Conservation (phyloP, 2,329 filamentous ascomycete species). For the Beauveria sp. region DNA sequence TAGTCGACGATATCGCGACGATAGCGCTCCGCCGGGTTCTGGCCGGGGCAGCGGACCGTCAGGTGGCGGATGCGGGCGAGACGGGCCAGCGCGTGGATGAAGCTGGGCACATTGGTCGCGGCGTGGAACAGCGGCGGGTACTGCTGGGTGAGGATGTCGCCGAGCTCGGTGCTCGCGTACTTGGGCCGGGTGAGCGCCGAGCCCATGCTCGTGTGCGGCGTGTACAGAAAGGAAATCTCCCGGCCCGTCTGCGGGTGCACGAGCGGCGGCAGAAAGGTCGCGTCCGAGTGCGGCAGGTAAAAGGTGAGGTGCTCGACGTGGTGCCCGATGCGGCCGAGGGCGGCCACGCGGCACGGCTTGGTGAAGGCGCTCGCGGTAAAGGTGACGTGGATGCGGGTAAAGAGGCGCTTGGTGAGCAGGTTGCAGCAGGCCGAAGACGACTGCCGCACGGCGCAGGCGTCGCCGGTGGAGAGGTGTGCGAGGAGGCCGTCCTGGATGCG, state of each 20-base stretch:
- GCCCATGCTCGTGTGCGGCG: conserved; percentile 61
- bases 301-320: conserved; percentile 75
- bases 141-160: conserved; percentile 74
- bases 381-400: conserved; percentile 59
- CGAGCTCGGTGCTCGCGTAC: conserved; percentile 72
- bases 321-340: conserved; percentile 68
- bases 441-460: conserved; percentile 54
- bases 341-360: conserved; percentile 62
- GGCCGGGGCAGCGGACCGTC: conserved; percentile 67
- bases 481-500: conserved; percentile 43
- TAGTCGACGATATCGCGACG: conserved; percentile 77
- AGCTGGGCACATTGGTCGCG: conserved; percentile 78
- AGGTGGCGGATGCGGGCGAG: conserved; percentile 66
- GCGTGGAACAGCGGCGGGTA: conserved; percentile 87
- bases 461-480: conserved; percentile 38
- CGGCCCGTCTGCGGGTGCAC: conserved; percentile 68
- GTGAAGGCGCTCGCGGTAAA: conserved; percentile 72
- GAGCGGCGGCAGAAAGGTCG: conserved; percentile 78
- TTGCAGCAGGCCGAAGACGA: conserved; percentile 64
- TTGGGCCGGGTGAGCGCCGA: conserved; percentile 59
- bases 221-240: conserved; percentile 76
- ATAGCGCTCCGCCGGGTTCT: conserved; percentile 61
- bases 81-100: conserved; percentile 65
- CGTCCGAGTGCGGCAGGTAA: conserved; percentile 64
- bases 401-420: conserved; percentile 61